Evolutionary conservation across 1,284 basidiomycete species (phyloP), one percentile per base, ranked within the genome.

Genomic region (Vanrija humicola): DNA sequence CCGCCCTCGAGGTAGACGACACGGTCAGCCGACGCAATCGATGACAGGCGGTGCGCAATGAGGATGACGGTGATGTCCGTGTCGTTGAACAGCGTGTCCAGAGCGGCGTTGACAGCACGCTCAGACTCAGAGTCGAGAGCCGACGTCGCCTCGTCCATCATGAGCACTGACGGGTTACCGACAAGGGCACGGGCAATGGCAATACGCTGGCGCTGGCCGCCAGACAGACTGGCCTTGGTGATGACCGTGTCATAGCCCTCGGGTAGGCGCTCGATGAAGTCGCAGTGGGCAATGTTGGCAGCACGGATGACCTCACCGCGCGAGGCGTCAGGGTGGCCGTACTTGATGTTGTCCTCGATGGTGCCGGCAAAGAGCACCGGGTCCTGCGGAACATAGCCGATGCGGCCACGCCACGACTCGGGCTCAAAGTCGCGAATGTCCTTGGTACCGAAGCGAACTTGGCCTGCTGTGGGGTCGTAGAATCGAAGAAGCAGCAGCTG

Each of bases 401-500:
- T 94, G 67, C 95, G 89, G 0, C 84, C 82, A 49, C 93, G 85
- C 55, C 95, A 80, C 86, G 91, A 95, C 65, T 83, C 87, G 60
- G 73, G 73, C 18, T 70, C 64, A 50, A 95, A 76, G 68, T 95
- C 93, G 51, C 92, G 79, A 2, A 86, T 82, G 66, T 94, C 82
- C 46, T 82, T 70, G 12, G 89, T 89, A 61, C 95, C 92, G 18
- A 96, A 81, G 55, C 81, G 83, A 67, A 96, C 85, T 16, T 71
- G 64, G 9, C 94, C 94, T 0, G 75, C 74, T 0, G 82, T 79
- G 2, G 91, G 90, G 67, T 97, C 93, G 73, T 95, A 94, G 80
- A 93, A 92, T 9, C 90, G 85, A 67, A 90, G 86, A 12, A 92
- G 83, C n/a, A 92, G 83, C 5, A 87, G 84, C 49, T 91, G 82